Conservation (phyloP, 1,284 basidiomycete genomes). For the Mycosarcoma maydis region DNA sequence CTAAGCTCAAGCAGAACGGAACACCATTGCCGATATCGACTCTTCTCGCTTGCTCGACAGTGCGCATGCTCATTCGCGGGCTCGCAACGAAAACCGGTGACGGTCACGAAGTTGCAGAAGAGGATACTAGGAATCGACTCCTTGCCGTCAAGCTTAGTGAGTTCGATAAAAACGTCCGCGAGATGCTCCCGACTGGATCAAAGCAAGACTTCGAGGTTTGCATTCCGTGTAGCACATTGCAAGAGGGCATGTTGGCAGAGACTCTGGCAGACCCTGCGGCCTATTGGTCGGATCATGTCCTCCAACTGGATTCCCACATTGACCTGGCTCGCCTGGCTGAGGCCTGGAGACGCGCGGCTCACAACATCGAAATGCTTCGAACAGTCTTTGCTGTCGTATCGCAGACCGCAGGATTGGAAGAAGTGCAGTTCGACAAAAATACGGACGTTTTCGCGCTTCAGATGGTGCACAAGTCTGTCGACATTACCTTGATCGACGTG, state of each 20-base stretch:
- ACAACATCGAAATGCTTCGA: slow-evolving; percentile 6
- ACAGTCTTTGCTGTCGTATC: slow-evolving; percentile 11
- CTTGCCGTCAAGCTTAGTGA: not conserved
- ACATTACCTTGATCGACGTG: not conserved
- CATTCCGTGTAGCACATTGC: slow-evolving; percentile 8
- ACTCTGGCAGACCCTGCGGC: slow-evolving; percentile 12
- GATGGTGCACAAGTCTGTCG: not conserved
- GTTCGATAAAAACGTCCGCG: not conserved
- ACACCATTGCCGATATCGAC: not conserved
- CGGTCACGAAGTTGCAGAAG: not conserved
- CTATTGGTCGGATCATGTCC: slow-evolving; percentile 13
- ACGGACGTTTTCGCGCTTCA: slow-evolving; percentile 4
- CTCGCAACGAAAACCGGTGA: not conserved
- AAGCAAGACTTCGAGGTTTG: not conserved
- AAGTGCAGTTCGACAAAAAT: not conserved
- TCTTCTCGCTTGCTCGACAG: slow-evolving; percentile 1
- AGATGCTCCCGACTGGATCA: not conserved
- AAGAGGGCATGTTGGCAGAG: slow-evolving; percentile 19
- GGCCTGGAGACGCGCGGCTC: slow-evolving; percentile 3
- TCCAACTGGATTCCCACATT: not conserved
- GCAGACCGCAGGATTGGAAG: not conserved
- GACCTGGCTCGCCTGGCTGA: slow-evolving; percentile 4
- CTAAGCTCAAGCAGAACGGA: slow-evolving; percentile 16
- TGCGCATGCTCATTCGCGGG: not conserved
- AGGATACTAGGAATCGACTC: not conserved